A percentile compares a stretch with the other conserved stretches of the same genome.
Conservation (phyloP, 1,284 basidiomycete genomes). For the Puccinia novopanici region DNA sequence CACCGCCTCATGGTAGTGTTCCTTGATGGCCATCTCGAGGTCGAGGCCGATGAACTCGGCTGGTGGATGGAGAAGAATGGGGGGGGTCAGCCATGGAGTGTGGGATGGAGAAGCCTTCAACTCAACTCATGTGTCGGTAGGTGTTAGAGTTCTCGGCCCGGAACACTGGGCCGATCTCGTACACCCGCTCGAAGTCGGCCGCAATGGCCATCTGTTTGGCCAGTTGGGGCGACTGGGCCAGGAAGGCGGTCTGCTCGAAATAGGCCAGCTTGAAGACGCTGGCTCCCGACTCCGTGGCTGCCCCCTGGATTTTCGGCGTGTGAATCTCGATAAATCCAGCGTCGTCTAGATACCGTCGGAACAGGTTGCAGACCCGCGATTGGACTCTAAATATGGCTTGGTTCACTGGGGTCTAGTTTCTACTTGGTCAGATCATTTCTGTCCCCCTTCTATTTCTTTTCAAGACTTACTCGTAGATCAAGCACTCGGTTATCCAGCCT, state of each 20-base stretch:
- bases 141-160: slow-evolving; percentile 98
- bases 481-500: slow-evolving; percentile 92
- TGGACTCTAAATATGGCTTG: slow-evolving; percentile 94
- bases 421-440: background rate
- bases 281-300: slow-evolving; percentile 94
- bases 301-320: slow-evolving; percentile 93
- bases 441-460: background rate
- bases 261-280: slow-evolving; percentile 97
- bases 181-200: slow-evolving; percentile 95
- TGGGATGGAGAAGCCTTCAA: background rate
- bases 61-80: background rate
- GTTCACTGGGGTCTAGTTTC: slow-evolving; percentile 74
- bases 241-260: slow-evolving; percentile 84
- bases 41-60: slow-evolving; percentile 97
- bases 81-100: no score
- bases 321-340: slow-evolving; percentile 91
- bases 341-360: slow-evolving; percentile 78
- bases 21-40: slow-evolving; percentile 97
- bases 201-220: slow-evolving; percentile 99
- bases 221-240: slow-evolving; percentile 95
- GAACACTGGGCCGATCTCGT: slow-evolving; percentile 94
- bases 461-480: slow-evolving; percentile 69
- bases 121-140: slow-evolving; percentile 80
- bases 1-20: slow-evolving; percentile 84
- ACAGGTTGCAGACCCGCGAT: slow-evolving; percentile 81